Base-by-base conservation (phyloP, 345 rosid species). In the Moringa oleifera region DNA sequence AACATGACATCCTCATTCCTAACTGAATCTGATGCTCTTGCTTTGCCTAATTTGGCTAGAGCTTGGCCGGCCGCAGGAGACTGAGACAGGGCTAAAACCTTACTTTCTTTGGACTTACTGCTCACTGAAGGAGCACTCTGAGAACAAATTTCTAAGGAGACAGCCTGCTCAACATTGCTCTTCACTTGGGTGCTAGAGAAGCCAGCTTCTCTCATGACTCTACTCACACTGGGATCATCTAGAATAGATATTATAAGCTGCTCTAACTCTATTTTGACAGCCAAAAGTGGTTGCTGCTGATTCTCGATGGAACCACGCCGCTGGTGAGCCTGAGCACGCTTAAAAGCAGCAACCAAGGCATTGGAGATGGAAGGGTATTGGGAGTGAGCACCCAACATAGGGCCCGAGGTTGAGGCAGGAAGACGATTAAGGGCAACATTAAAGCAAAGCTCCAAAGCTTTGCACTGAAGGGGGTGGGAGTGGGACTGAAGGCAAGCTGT, bases 161-260 rank as follows among this genome's bases (percentile, higher is more conserved):
- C 83, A 49, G 79, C 81, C 65, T 88, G 86, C 46, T 94, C 97
- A 17, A 94, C 92, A 18, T 83, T 86, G 83, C 57, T 86, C 65
- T 93, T 90, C 41, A 93, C 97, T 67, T 84, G 96, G 51, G 96
- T 73, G 60, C 97, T 93, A 0, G 95, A 88, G 74, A 93, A 90
- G 41, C 97, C 97, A 23, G 99, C 99, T 78, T 94, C 99, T 58
- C 87, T 85, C 99, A 94, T 94, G 72, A 90, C 98, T 68, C 98
- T 79, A 75, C 97, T 90, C 36, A 93, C 98, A 65, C 98, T 90
- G 19, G 99, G 99, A 71, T 94, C 99, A 63, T 94, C 97, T 0
- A 94, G 71, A 54, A 90, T 94, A 1, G 99, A 94, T 36, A 90
- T 83, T 10, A 94, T 80, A 28, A 94, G 96, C 73, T 90, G 99